A percentile compares a stretch with the other conserved stretches of the same genome.
phyloP scores from a whole-genome alignment of 129 eudicot species.

The Centaurea solstitialis region DNA sequence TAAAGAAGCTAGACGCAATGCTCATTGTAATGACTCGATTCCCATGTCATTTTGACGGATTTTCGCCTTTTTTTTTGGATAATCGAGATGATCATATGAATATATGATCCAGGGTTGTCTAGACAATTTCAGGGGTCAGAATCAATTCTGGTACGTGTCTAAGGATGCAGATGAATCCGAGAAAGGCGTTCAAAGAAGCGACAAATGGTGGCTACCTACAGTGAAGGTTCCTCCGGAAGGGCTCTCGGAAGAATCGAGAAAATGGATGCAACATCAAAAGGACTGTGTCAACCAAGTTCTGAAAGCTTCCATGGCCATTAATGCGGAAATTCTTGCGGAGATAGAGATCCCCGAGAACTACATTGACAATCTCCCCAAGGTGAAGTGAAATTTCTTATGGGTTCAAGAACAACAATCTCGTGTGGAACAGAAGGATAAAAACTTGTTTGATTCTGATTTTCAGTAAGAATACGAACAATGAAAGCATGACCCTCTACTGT shows the following conservation, averaged over 20 bases:
- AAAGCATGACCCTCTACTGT: background rate
- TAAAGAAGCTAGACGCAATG: constrained; percentile 81
- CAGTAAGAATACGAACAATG: background rate
- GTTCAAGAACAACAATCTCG: background rate
- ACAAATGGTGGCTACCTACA: constrained; percentile 87
- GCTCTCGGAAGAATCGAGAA: constrained; percentile 59
- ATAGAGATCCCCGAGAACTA: constrained; percentile 82
- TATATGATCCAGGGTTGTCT: constrained; percentile 61
- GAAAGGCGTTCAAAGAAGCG: constrained; percentile 63
- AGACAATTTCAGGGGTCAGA: constrained; percentile 62
- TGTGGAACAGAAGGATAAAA: background rate
- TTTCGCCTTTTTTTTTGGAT: background rate
- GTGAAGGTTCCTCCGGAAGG: constrained; percentile 77
- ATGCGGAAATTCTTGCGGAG: constrained; percentile 71
- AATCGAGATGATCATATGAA: constrained; percentile 17
- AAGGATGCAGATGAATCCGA: constrained; percentile 77
- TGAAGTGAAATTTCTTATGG: background rate
- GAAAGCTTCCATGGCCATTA: constrained; percentile 89
- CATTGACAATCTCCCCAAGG: constrained; percentile 70
- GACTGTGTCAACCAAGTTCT: constrained; percentile 86
- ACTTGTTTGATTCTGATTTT: background rate
- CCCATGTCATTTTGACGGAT: background rate
- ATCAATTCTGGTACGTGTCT: constrained; percentile 68
- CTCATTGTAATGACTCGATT: constrained; percentile 59
- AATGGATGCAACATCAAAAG: constrained; percentile 68